Evolutionary conservation across 768 basidiomycete genomes (phyloP).

Genomic region (Boletus coccyginus): DNA sequence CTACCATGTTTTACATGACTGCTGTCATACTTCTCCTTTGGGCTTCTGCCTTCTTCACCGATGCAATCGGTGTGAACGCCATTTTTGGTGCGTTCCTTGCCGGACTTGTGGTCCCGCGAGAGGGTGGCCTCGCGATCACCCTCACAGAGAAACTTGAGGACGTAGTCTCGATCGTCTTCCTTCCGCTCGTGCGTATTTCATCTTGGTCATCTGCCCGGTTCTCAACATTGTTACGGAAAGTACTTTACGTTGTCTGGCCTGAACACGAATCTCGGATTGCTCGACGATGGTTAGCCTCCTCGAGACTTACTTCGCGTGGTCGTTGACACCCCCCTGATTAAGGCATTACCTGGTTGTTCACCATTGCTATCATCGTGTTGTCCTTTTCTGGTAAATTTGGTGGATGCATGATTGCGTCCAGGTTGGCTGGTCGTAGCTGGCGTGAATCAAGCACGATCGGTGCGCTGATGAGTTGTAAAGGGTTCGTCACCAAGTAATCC

Average conservation of each 20-base stretch:
- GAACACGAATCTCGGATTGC: slow-evolving; percentile 80
- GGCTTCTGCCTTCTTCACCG: slow-evolving; percentile 88
- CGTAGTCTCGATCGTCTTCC: slow-evolving; percentile 84
- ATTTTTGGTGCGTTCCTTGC: slow-evolving; percentile 91
- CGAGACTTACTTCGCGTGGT: background rate
- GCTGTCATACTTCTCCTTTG: slow-evolving; percentile 77
- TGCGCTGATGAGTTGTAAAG: slow-evolving; percentile 94
- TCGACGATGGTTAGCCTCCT: slow-evolving; percentile 59
- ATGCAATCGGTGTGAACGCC: slow-evolving; percentile 87
- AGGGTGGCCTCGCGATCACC: slow-evolving; percentile 80
- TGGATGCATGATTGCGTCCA: slow-evolving; percentile 73
- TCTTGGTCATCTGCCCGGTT: background rate
- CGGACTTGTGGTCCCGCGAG: slow-evolving; percentile 80
- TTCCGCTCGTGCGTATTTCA: slow-evolving; percentile 60
- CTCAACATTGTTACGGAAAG: slow-evolving; percentile 32
- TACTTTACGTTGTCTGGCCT: slow-evolving; percentile 94
- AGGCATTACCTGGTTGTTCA: slow-evolving; percentile 88
- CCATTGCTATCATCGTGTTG: slow-evolving; percentile 69
- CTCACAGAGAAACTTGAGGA: slow-evolving; percentile 98
- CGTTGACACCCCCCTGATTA: background rate
- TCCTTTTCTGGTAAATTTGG: slow-evolving; percentile 90
- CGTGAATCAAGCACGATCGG: slow-evolving; percentile 85
- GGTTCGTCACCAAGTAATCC: slow-evolving; percentile 40
- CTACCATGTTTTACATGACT: slow-evolving; percentile 89
- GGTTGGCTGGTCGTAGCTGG: slow-evolving; percentile 66